Evolutionary conservation across 345 rosid genomes (phyloP), one percentile per base, ranked within the genome.

Genomic region (Euphorbia peplus): DNA sequence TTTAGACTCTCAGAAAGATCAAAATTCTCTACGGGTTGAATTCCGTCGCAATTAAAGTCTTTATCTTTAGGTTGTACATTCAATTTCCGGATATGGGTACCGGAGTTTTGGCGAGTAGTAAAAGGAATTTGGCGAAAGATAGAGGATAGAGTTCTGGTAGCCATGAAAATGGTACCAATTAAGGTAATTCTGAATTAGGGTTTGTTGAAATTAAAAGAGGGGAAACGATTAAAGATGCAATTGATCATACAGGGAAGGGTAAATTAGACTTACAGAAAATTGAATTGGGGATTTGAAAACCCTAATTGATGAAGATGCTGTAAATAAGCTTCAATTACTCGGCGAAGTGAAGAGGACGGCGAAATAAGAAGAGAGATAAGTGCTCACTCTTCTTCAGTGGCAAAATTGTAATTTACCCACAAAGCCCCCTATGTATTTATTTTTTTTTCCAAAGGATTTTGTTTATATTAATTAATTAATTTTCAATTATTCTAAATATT

Each of bases 61-160:
- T 1, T 9, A 42, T 75, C 79, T 16, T 73, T 58, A 70, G 81
- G 30, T 46, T 81, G 82, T 24, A 73, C 7, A 2, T 66, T 56
- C n/a, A 83, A 70, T 54, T 41, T 51, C 55, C 81, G 74, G n/a
- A 78, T 39, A 28, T 70, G 85, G 52, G 77, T 14, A 53, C 50
- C 51, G 53, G 68, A 29, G 71, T 28, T 79, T 75, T 76, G 76
- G 66, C 83, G 80, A 22, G 76, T 2, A 63, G 78, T 47, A 51
- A 51, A 16, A 50, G 42, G 42, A 11, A 39, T 39, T 39, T 39
- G 42, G 42, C 42, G 42, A 39, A 66, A 35, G 47, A 83, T 29
- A 54, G 64, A 72, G 30, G 79, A 74, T 41, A 64, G 77, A 68
- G 70, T 70, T 78, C 83, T 81, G n/a, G n/a, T n/a, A 72, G 69